Evolutionary conservation across 805 yeast genomes (phyloP), one percentile per base, ranked within the genome.

Genomic region (Pichia sporocuriosa): DNA sequence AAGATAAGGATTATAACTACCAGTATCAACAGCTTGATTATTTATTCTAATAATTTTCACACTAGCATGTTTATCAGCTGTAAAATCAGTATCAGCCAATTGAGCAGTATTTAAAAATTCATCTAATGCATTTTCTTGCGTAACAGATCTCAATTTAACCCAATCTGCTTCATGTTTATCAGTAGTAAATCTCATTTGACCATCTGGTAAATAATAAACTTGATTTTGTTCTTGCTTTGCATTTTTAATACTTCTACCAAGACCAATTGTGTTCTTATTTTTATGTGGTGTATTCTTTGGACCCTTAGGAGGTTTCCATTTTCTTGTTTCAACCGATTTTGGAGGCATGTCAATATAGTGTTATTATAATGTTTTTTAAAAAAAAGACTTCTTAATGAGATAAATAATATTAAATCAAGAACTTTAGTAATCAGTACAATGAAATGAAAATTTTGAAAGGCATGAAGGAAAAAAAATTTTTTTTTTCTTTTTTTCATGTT

Each of bases 21-120:
- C 70, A 4, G 55, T 49, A 40, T 84, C 87, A 49, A 90, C 81
- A 50, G 89, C 84, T 54, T 81, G 84, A 43, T 56, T 57, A 40
- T 84, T 86, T 45, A 84, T 80, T 57, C 81, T 77, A 52, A 93
- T 81, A 53, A 93, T 86, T 54, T 82, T 84, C 45, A 93, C 89
- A 51, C 82, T 85, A 35, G 82, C 79, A 44, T 79, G 73, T 56
- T 82, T 79, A 51, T 90, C 97, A 3, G 97, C 96, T 8, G 96
- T 80, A 66, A 93, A 93, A 66, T 93, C 97, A 17, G 90, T 88
- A 58, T 88, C 96, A 2, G 97, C 96, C 44, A 93, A 73, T 61
- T 87, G 95, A 1, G 98, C 99, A 7, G 97, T 90, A 56, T 81
- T 83, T 56, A 93, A 73, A 62, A 93, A 89, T 65, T 93, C 99